Base-by-base conservation (phyloP, 2,329 filamentous ascomycete genomes). In the Cucurbitaria berberidis region DNA sequence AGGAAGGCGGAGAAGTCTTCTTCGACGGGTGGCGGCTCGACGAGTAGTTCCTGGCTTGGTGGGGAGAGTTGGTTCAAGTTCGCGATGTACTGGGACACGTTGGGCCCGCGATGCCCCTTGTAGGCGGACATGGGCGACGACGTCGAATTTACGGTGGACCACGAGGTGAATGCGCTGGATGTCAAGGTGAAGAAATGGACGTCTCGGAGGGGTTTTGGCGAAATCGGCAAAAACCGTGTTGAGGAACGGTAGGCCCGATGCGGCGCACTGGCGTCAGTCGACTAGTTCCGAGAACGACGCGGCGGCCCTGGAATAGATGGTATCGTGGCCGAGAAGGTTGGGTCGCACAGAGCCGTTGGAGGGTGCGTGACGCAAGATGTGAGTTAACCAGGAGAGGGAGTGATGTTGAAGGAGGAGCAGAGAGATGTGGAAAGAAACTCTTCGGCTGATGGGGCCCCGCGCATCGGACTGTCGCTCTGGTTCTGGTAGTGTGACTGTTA, bases 51-150 rank as follows among this genome's bases (percentile, higher is more conserved):
- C 47, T 69, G 57, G 10, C 16, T 5, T 19, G 61, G 58, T 53
- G 81, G 77, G 24, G 83, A 83, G 50, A 88, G 80, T 40, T 83
- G 85, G 80, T 96, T 96, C 68, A 97, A 82, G 64, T 93, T 89
- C 68, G 90, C 89, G 62, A 97, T 83, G 79, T 95, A 96, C 71
- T 92, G 89, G 70, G 91, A 92, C 77, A 96, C 90, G 76, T 96
- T 96, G 70, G 90, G 89, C 66, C 85, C 89, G 72, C 89, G 87
- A 58, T 91, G 89, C 70, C 87, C 88, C 76, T 84, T 87, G 83
- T 86, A 92, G 73, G 81, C 84, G 74, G 90, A 86, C 89, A 92
- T 92, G 68, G 47, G 57, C 56, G 48, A 57, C 53, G 48, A 47
- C 29, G 22, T 41, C 53, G 47, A 50, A 48, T 39, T 50, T 45